Base-by-base conservation (phyloP, 2,329 filamentous ascomycete genomes). In the Tolypocladium ovalisporum region DNA sequence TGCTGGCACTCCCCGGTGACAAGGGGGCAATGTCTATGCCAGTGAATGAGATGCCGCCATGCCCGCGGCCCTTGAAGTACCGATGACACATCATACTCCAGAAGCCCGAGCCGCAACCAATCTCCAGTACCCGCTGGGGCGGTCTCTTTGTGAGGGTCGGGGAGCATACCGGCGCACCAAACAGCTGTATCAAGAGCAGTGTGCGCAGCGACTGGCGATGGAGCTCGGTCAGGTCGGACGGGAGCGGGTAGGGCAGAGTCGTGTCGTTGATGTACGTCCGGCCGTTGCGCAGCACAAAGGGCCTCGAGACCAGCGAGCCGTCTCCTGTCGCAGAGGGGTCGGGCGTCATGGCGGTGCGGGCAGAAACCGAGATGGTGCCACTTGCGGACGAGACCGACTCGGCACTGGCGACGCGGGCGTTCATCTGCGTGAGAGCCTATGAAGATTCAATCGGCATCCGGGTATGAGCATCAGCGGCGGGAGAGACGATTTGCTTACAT, bases 11-110 rank as follows among this genome's bases (percentile, higher is more conserved):
- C 36, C 74, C 73, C 9, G 73, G 71, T 4, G 87, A 85, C 29
- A 93, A 70, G 5, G 88, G 86, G 10, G 88, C 87, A 57, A 96
- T 84, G 68, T 96, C 91, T 44, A 96, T 73, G 1, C 91, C 92
- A 0, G 87, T 89, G 68, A 95, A 96, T 6, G 84, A 82, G 27
- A 95, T 85, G 59, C 85, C 79, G 5, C 79, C 74, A 66, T 88
- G 80, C 17, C 90, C 90, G 57, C 82, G 78, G 54, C 83, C 79
- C 57, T 81, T 79, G 67, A 92, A 90, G 71, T 89, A 88, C 39
- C 89, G 84, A 70, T 96, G 88, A 70, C 90, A 95, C 76, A 90
- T 85, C 72, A 89, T 87, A 64, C 89, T 92, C 92, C 92, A 97
- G 68, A 95, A 89, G 29, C 85, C 93, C 24, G 88, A 88, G 22